phyloP scores from a whole-genome alignment of 345 rosid genomes.

The Eucalyptus caleyi region DNA sequence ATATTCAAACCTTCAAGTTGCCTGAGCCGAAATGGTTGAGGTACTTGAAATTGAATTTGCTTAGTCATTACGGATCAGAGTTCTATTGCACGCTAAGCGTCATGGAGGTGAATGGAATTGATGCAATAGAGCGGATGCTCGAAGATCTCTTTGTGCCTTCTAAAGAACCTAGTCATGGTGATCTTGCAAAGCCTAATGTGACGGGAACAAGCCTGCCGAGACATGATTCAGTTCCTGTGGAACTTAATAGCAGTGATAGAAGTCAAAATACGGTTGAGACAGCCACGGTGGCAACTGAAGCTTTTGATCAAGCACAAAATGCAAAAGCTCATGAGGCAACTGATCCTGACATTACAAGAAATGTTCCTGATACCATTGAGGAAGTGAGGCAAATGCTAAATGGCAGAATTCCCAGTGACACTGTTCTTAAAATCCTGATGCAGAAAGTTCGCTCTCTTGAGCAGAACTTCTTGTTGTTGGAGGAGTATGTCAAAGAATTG shows the following conservation, averaged over 20 bases:
- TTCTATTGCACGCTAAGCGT: slow-evolving; percentile 87
- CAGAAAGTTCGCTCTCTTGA: slow-evolving; percentile 79
- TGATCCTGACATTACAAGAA: slow-evolving; percentile 4
- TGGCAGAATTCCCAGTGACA: slow-evolving; percentile 50
- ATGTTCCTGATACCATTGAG: slow-evolving; percentile 37
- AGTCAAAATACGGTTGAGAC: slow-evolving; percentile 6
- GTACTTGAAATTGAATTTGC: slow-evolving; percentile 61
- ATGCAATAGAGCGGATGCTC: slow-evolving; percentile 88
- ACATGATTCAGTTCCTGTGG: slow-evolving; percentile 13
- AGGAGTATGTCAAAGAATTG: slow-evolving; percentile 62
- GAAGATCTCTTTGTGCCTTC: slow-evolving; percentile 64
- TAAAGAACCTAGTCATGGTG: neutral
- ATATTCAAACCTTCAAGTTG: slow-evolving; percentile 61
- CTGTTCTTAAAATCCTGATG: slow-evolving; percentile 81
- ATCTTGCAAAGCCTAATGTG: slow-evolving; percentile 17
- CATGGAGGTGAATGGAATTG: slow-evolving; percentile 79
- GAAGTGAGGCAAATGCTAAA: slow-evolving; percentile 57
- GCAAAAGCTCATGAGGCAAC: slow-evolving; percentile 2
- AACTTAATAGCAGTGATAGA: slow-evolving; percentile 9
- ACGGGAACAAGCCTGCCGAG: slow-evolving; percentile 6
- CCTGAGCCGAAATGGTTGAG: slow-evolving; percentile 88
- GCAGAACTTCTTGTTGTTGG: slow-evolving; percentile 54
- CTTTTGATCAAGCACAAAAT: neutral
- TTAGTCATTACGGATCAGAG: slow-evolving; percentile 87
- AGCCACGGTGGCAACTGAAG: slow-evolving; percentile 3